Conservation (phyloP, 139 green algal genomes). For the Micromonas commoda region DNA sequence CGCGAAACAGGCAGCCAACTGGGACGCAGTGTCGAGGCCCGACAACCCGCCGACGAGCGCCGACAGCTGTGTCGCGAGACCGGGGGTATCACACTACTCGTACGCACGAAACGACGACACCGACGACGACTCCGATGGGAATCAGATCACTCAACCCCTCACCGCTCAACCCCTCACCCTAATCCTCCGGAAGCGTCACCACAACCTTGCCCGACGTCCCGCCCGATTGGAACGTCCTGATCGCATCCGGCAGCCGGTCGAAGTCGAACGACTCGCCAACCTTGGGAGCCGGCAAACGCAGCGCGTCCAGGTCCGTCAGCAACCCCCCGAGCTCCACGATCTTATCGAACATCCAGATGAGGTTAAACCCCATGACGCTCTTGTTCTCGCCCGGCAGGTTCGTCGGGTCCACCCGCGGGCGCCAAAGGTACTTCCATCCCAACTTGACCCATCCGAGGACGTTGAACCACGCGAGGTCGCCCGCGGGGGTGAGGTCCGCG, state of each 20-base stretch:
- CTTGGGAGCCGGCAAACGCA: slow-evolving; percentile 35
- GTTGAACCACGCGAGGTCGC: slow-evolving; percentile 16
- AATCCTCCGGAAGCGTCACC: slow-evolving; percentile 9
- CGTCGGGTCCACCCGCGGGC: slow-evolving; percentile 39
- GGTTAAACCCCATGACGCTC: slow-evolving; percentile 36
- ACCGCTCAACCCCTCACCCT: background rate
- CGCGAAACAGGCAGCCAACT: no score
- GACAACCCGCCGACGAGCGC: no score
- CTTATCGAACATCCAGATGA: slow-evolving; percentile 36
- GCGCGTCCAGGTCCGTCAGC: slow-evolving; percentile 33
- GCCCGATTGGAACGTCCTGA: slow-evolving; percentile 41
- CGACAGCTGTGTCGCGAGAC: no score
- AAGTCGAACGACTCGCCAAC: slow-evolving; percentile 32
- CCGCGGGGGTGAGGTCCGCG: slow-evolving; percentile 36
- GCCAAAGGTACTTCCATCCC: slow-evolving; percentile 21
- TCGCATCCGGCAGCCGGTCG: slow-evolving; percentile 33
- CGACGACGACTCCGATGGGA: no score
- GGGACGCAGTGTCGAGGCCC: no score
- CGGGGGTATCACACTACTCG: no score
- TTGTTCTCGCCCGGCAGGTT: slow-evolving; percentile 47
- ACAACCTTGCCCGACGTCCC: slow-evolving; percentile 45
- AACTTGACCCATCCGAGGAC: slow-evolving; percentile 31
- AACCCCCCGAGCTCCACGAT: slow-evolving; percentile 28
- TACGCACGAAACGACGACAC: no score
- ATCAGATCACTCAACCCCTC: no score